Conservation (phyloP, 768 basidiomycete species). For the Ramaria sp. region DNA sequence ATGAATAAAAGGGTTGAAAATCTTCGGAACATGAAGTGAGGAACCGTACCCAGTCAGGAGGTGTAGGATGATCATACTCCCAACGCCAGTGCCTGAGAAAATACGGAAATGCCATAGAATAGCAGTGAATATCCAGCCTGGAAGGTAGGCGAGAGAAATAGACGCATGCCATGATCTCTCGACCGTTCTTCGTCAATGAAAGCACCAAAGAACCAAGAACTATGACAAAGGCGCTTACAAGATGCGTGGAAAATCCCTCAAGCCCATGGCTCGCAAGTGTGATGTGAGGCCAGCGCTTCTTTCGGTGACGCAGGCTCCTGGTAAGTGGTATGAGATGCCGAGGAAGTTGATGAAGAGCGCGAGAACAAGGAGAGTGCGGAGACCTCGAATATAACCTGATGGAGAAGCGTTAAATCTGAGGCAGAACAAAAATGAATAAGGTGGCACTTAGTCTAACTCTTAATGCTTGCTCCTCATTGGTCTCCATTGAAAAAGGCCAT, state of each 20-base stretch:
- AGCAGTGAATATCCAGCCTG: conserved; percentile 62
- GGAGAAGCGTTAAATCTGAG: neutral
- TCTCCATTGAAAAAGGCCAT: conserved; percentile 63
- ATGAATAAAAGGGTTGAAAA: neutral
- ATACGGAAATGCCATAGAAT: conserved; percentile 56
- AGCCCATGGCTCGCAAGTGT: conserved; percentile 75
- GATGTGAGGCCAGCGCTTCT: conserved; percentile 52
- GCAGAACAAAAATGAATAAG: neutral
- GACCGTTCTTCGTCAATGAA: neutral
- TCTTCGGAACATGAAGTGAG: neutral
- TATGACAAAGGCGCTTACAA: conserved; percentile 25
- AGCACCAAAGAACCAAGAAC: neutral
- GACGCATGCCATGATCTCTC: conserved; percentile 53
- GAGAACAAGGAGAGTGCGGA: conserved; percentile 51
- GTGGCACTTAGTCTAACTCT: conserved; percentile 44
- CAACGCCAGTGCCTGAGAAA: conserved; percentile 49
- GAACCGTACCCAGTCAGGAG: conserved; percentile 34
- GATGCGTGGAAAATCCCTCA: conserved; percentile 58
- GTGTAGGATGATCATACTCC: conserved; percentile 52
- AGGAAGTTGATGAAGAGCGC: conserved; percentile 66
- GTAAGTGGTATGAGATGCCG: conserved; percentile 69
- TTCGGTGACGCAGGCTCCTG: conserved; percentile 58
- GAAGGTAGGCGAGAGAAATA: conserved; percentile 56
- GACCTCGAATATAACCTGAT: conserved; percentile 50
- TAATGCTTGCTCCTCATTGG: conserved; percentile 50